phyloP scores from a whole-genome alignment of 2,329 filamentous ascomycete genomes.

The Sporothrix protearum region DNA sequence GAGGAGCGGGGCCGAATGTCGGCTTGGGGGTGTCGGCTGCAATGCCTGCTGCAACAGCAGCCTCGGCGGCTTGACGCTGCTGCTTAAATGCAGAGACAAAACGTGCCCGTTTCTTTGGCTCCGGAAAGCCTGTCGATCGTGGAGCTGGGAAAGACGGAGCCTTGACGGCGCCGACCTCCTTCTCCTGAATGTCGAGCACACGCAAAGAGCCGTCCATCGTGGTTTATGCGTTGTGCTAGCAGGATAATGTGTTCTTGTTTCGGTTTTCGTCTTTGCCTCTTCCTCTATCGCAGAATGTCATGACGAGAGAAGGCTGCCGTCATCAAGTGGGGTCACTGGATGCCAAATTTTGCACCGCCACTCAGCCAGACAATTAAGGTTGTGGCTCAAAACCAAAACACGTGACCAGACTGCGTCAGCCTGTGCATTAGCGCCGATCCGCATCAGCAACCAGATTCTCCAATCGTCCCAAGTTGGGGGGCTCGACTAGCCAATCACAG shows the following conservation, averaged over 20 bases:
- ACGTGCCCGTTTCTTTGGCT: conserved; percentile 71
- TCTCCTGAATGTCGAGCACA: conserved; percentile 77
- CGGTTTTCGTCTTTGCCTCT: neutral
- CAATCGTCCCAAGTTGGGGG: conserved; percentile 27
- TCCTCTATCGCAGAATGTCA: neutral
- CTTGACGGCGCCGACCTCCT: conserved; percentile 56
- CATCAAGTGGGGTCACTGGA: neutral
- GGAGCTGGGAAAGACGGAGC: conserved; percentile 61
- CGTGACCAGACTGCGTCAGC: conserved; percentile 24
- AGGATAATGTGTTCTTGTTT: neutral
- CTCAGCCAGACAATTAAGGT: conserved; percentile 20
- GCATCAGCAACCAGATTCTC: conserved; percentile 16
- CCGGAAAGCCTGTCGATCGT: conserved; percentile 72
- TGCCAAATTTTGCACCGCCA: conserved; percentile 18
- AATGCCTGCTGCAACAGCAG: neutral
- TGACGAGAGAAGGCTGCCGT: conserved; percentile 16
- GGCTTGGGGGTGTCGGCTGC: neutral
- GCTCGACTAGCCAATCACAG: conserved; percentile 26
- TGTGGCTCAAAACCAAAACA: conserved; percentile 23
- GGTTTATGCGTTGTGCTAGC: neutral
- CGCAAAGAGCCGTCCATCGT: conserved; percentile 48
- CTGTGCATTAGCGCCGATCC: conserved; percentile 31
- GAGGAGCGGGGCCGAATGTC: neutral
- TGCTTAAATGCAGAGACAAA: conserved; percentile 74
- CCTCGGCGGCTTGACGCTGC: conserved; percentile 44